Base-by-base conservation (phyloP, 371 early-diverging fungal species). In the Mucor sp. region DNA sequence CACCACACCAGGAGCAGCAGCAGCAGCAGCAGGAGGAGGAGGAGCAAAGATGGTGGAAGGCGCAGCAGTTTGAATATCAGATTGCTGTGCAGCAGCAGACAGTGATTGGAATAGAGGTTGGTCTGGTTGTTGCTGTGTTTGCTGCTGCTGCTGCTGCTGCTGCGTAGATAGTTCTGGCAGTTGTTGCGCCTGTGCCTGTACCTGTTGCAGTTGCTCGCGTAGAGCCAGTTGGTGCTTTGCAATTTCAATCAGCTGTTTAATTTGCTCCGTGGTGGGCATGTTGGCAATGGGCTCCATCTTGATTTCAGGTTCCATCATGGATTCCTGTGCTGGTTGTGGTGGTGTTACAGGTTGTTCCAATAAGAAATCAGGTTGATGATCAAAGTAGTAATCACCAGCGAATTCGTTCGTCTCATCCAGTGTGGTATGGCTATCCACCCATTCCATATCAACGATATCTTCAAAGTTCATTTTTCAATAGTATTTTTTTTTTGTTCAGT, bases 371-470 rank as follows among this genome's bases (percentile, higher is more conserved):
- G 64, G 53, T 35, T 74, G 63, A 28, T 62, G 30, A 39, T 67
- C 59, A 58, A 66, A 62, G 60, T 50, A 70, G n/a, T 58, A 60
- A 21, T 63, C 63, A 50, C 27, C 35, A 7, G 55, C 32, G 21
- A 53, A 63, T 23, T 50, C 55, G 39, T 41, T 47, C 7, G 57
- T 47, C 4, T 70, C 70, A 50, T 68, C 67, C 23, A 55, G 14
- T 14, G 70, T 44, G 27, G 73, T 68, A 39, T 72, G 66, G 62
- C 72, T 68, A 21, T 80, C 72, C 23, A 79, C 63, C 80, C 80
- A 80, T 28, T 83, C 83, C 80, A 80, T 80, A 32, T 82, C 80
- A 28, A 82, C 76, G 69, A 80, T 70, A 57, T 82, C 83, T 71
- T 83, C 83, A 76, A 83, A 79, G 25, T 79, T 68, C 83, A 83